Conservation (phyloP, 1,139 yeast genomes). For the Saccharomycopsis hybrid region DNA sequence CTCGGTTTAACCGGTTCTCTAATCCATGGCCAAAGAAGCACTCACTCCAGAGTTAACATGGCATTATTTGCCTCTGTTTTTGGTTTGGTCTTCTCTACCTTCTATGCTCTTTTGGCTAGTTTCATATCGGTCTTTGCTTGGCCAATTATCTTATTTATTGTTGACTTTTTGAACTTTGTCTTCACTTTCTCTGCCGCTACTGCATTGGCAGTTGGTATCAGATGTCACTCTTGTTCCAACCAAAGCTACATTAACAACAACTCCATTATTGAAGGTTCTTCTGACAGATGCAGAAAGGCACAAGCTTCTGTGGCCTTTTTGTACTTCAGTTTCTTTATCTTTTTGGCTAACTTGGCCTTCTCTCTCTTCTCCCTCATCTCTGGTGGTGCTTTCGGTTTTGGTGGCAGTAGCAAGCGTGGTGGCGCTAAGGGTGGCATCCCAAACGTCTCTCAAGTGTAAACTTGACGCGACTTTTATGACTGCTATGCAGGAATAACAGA, state of each 20-base stretch:
- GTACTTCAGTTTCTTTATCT: constrained; percentile 75
- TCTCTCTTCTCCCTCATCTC: constrained; percentile 50
- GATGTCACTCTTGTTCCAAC: constrained; percentile 81
- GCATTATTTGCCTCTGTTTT: constrained; percentile 82
- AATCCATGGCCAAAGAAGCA: constrained; percentile 57
- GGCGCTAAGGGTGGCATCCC: constrained; percentile 14
- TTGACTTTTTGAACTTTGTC: constrained; percentile 83
- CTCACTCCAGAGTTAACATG: constrained; percentile 83
- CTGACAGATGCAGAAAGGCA: constrained; percentile 88
- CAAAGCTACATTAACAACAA: constrained; percentile 54
- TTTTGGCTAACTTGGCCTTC: constrained; percentile 61
- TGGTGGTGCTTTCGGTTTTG: constrained; percentile 71
- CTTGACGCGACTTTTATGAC: too few species aligned
- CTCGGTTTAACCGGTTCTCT: constrained; percentile 84
- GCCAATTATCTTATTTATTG: constrained; percentile 66
- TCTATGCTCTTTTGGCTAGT: constrained; percentile 76
- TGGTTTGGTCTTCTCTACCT: constrained; percentile 70
- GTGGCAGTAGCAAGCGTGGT: constrained; percentile 50
- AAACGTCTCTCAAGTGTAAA: constrained; percentile 18
- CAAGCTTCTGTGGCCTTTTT: constrained; percentile 90
- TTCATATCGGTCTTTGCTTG: constrained; percentile 76
- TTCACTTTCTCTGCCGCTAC: constrained; percentile 94
- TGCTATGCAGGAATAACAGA: too few species aligned
- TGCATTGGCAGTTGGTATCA: constrained; percentile 85
- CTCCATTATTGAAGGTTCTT: constrained; percentile 66